phyloP scores from a whole-genome alignment of 768 basidiomycete species.

The Tricholoma sp. region DNA sequence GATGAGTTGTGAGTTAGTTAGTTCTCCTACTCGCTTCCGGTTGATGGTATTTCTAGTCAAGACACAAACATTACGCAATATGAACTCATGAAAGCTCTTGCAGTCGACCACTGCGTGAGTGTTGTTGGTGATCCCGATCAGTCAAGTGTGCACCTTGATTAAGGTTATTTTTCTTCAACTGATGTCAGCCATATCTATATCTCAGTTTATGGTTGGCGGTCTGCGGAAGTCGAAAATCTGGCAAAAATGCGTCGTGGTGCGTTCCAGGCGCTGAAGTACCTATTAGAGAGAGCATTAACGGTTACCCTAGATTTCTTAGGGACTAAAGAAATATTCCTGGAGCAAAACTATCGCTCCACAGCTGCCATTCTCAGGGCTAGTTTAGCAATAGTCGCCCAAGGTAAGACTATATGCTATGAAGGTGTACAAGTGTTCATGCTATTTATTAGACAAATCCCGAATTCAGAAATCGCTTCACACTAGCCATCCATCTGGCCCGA shows the following conservation, averaged over 20 bases:
- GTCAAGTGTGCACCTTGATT: conserved; percentile 43
- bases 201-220: conserved; percentile 81
- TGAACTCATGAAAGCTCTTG: conserved; percentile 67
- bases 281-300: background rate
- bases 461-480: conserved; percentile 72
- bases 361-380: conserved; percentile 67
- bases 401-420: conserved; percentile 28
- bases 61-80: conserved; percentile 83
- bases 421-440: background rate
- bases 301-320: conserved; percentile 51
- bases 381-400: conserved; percentile 78
- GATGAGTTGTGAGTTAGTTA: conserved; percentile 70
- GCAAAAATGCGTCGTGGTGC: conserved; percentile 63
- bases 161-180: background rate
- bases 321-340: conserved; percentile 66
- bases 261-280: background rate
- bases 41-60: conserved; percentile 36
- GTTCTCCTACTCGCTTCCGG: background rate
- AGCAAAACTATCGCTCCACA: conserved; percentile 86
- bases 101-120: conserved; percentile 55
- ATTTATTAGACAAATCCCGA: conserved; percentile 57
- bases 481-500: conserved; percentile 55
- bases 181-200: conserved; percentile 1
- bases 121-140: conserved; percentile 91
- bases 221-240: conserved; percentile 73